A percentile compares a stretch with the other conserved stretches of the same genome.
Conservation (phyloP, 495 filamentous ascomycete genomes). For the Daldinia concentrica region DNA sequence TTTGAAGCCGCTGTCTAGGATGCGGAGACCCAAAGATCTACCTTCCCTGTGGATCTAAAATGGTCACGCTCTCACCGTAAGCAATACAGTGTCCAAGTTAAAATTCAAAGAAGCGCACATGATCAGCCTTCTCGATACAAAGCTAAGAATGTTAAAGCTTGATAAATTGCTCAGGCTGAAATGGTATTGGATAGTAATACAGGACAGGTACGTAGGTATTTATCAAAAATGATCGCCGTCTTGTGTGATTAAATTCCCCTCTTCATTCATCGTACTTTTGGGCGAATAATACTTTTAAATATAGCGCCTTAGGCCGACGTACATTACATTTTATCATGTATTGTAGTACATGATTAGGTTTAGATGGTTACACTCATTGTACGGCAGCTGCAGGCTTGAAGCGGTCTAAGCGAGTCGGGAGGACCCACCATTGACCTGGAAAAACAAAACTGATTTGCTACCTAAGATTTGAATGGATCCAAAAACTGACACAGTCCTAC, state of each 20-base stretch:
- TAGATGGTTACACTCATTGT: conserved; percentile 16
- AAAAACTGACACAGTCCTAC: neutral
- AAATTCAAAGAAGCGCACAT: neutral
- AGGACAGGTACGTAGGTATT: neutral
- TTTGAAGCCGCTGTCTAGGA: conserved; percentile 25
- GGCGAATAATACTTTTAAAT: neutral
- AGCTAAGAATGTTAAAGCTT: neutral
- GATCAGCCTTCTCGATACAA: conserved; percentile 11
- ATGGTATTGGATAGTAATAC: neutral
- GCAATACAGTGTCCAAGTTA: conserved; percentile 24
- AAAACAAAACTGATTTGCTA: conserved; percentile 20
- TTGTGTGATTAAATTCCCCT: neutral
- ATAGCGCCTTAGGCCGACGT: neutral
- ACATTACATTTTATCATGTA: neutral
- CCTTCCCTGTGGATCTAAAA: conserved; percentile 28
- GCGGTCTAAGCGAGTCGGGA: conserved; percentile 20
- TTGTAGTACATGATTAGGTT: neutral
- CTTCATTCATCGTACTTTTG: neutral
- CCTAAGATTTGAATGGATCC: neutral
- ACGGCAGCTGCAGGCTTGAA: conserved; percentile 22
- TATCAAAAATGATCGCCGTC: neutral
- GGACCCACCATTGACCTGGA: conserved; percentile 23
- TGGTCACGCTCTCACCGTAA: conserved; percentile 38
- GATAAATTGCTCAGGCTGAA: neutral
- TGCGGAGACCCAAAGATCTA: conserved; percentile 31